A percentile compares a stretch with the other conserved stretches of the same genome.
Evolutionary conservation across 1,284 basidiomycete species (phyloP).

Genomic region (Cryptococcus amylolentus): DNA sequence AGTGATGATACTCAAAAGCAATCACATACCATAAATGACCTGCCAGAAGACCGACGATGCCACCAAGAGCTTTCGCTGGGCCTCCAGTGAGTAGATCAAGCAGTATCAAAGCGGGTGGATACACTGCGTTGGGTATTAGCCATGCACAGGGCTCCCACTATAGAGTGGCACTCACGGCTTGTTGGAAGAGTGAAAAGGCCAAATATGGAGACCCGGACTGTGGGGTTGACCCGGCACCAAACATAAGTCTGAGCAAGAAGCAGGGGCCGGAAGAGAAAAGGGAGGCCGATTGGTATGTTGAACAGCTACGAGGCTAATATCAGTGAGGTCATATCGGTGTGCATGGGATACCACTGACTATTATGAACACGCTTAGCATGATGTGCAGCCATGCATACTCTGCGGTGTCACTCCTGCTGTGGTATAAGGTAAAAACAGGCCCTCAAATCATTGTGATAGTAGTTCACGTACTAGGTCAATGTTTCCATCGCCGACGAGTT

Average conservation of each 20-base stretch:
- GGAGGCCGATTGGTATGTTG: constrained; percentile 32
- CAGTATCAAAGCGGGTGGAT: constrained; percentile 38
- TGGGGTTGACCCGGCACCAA: constrained; percentile 45
- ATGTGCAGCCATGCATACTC: constrained; percentile 45
- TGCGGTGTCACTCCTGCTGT: constrained; percentile 34
- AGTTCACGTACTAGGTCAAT: constrained; percentile 30
- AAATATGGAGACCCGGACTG: constrained; percentile 44
- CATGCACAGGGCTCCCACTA: background rate
- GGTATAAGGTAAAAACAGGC: background rate
- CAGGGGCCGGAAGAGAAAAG: constrained; percentile 44
- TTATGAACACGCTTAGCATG: constrained; percentile 31
- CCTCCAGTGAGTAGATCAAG: constrained; percentile 43
- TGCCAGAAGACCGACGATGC: constrained; percentile 39
- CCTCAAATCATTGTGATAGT: background rate
- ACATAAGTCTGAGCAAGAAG: constrained; percentile 46
- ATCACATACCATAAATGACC: constrained; percentile 43
- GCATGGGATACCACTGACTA: constrained; percentile 18
- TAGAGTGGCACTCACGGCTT: constrained; percentile 30
- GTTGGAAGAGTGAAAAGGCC: constrained; percentile 45
- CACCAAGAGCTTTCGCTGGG: constrained; percentile 30
- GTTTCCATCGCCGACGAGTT: constrained; percentile 44
- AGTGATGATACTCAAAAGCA: background rate
- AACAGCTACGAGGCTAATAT: constrained; percentile 20
- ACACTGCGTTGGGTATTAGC: constrained; percentile 29
- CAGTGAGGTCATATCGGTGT: background rate